Conservation (phyloP, 148 eudicot species). For the Agrostemma githago region DNA sequence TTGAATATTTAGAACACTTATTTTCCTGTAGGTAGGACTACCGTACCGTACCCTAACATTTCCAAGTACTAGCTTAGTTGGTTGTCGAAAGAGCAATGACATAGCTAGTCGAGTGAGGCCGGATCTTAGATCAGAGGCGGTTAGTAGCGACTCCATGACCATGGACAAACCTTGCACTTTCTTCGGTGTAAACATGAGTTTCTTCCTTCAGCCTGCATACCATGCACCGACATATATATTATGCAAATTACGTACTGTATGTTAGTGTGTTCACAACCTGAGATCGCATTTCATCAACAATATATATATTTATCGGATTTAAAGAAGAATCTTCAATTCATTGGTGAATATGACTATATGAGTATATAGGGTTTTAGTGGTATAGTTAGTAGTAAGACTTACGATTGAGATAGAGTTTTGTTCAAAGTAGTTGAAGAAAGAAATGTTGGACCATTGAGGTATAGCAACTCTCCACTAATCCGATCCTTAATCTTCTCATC, state of each 20-base stretch:
- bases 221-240: neutral
- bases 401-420: slow-evolving; percentile 54
- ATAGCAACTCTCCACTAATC: slow-evolving; percentile 50
- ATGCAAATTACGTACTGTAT: too few species aligned
- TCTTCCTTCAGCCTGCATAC: slow-evolving; percentile 58
- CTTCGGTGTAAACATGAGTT: slow-evolving; percentile 68
- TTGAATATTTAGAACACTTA: neutral
- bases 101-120: slow-evolving; percentile 3
- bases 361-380: neutral
- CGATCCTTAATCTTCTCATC: slow-evolving; percentile 50
- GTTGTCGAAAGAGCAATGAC: neutral
- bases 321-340: too few species aligned
- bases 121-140: slow-evolving; percentile 25
- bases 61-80: neutral
- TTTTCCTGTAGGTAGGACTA: neutral
- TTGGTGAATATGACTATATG: too few species aligned
- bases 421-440: slow-evolving; percentile 51
- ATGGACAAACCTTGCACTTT: slow-evolving; percentile 61
- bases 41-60: neutral
- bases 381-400: slow-evolving; percentile 14
- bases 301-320: too few species aligned
- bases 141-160: slow-evolving; percentile 59
- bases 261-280: too few species aligned
- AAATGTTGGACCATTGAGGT: slow-evolving; percentile 53
- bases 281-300: too few species aligned